Conservation (phyloP, 2,329 filamentous ascomycete species). For the Sarocladium oryzae region DNA sequence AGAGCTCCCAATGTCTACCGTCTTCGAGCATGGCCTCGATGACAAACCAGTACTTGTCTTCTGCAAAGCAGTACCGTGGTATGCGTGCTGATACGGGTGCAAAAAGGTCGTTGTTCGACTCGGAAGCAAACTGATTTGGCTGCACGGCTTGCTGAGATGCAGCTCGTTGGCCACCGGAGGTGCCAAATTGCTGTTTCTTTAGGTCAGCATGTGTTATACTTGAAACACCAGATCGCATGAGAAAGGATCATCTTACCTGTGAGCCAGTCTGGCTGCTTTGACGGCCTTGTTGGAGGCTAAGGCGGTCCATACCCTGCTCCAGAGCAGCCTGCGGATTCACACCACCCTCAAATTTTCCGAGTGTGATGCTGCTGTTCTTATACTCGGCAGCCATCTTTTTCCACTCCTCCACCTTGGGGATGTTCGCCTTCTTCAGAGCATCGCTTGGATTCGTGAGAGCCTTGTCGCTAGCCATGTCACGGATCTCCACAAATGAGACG, state of each 20-base stretch:
- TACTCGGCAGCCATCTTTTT: slow-evolving; percentile 99
- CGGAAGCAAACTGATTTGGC: slow-evolving; percentile 28
- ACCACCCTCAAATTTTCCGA: slow-evolving; percentile 74
- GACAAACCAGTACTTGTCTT: slow-evolving; percentile 98
- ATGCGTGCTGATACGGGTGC: slow-evolving; percentile 80
- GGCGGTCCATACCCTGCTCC: slow-evolving; percentile 66
- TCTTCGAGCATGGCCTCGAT: slow-evolving; percentile 89
- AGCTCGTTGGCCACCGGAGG: not conserved
- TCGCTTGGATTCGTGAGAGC: slow-evolving; percentile 76
- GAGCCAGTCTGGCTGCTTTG: slow-evolving; percentile 42
- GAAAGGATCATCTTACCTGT: slow-evolving; percentile 40
- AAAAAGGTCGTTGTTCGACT: slow-evolving; percentile 50
- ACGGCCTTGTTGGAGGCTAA: slow-evolving; percentile 62
- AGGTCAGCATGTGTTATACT: not conserved
- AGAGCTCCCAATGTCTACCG: slow-evolving; percentile 85
- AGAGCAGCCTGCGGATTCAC: slow-evolving; percentile 28
- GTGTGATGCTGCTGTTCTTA: slow-evolving; percentile 96
- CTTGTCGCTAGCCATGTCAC: slow-evolving; percentile 84
- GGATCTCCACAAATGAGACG: slow-evolving; percentile 92
- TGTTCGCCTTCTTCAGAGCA: slow-evolving; percentile 80
- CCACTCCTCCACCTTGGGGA: slow-evolving; percentile 96
- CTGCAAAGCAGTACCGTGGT: slow-evolving; percentile 88
- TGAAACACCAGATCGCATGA: not conserved
- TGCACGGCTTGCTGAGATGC: slow-evolving; percentile 23
- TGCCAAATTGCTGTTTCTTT: not conserved